Percentiles rank a stretch among this genome's conserved stretches.
Evolutionary conservation across 176 grass and related monocot species (phyloP).

Genomic region (Poa pratensis): DNA sequence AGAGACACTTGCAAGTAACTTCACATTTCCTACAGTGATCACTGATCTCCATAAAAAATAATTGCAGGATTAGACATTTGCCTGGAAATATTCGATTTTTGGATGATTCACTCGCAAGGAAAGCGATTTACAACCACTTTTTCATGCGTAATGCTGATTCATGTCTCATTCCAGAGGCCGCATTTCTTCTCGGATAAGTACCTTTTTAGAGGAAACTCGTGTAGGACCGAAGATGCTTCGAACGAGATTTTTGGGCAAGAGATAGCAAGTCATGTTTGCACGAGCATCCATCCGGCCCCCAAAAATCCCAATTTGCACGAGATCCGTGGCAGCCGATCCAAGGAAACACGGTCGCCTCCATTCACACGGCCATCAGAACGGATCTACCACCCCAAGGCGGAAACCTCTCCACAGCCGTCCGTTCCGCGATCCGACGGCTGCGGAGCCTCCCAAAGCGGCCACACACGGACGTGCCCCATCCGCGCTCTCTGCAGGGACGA

Average conservation of each 20-base stretch:
- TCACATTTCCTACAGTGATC: background rate
- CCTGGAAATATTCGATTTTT: background rate
- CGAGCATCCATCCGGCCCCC: background rate
- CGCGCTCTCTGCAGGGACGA: slow-evolving; percentile 38
- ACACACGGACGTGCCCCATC: background rate
- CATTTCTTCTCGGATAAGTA: no score
- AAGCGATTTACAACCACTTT: background rate
- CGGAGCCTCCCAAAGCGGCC: background rate
- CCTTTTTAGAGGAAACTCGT: background rate
- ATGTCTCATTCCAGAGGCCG: no score
- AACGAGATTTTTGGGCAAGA: background rate
- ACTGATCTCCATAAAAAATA: background rate
- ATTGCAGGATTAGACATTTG: slow-evolving; percentile 6
- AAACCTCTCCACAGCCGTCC: background rate
- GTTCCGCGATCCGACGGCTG: background rate
- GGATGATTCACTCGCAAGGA: background rate
- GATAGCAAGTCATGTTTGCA: background rate
- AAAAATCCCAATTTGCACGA: background rate
- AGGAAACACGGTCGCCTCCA: background rate
- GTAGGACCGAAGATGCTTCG: background rate
- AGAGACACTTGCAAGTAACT: slow-evolving; percentile 33
- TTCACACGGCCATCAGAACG: background rate
- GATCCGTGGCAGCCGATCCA: background rate
- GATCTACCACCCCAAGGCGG: background rate
- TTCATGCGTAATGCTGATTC: slow-evolving; percentile 3